A percentile compares a stretch with the other conserved stretches of the same genome.
phyloP scores from a whole-genome alignment of 495 filamentous ascomycete species.

The Aspergillus ostianus region DNA sequence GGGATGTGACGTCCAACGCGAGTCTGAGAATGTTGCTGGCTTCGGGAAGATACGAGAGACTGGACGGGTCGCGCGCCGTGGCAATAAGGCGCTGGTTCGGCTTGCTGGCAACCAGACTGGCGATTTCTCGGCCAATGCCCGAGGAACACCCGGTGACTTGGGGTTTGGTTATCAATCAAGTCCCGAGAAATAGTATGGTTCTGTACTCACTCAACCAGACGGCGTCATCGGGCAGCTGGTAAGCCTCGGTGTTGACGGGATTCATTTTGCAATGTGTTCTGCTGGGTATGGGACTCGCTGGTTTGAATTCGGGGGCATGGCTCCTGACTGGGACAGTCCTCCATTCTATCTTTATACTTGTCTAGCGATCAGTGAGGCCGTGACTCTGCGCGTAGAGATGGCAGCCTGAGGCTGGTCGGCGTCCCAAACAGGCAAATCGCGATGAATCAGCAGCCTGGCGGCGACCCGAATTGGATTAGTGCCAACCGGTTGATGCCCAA shows the following conservation, averaged over 20 bases:
- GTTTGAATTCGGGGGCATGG: no score
- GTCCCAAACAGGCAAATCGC: neutral
- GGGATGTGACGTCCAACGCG: constrained; percentile 42
- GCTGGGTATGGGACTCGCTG: neutral
- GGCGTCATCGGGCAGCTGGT: constrained; percentile 45
- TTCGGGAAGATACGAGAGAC: constrained; percentile 30
- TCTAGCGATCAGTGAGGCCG: no score
- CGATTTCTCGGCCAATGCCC: constrained; percentile 40
- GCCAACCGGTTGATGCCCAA: no score
- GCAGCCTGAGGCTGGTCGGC: neutral
- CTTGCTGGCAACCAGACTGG: constrained; percentile 29
- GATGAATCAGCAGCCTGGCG: neutral
- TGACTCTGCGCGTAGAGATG: no score
- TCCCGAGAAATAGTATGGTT: neutral
- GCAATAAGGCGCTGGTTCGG: constrained; percentile 43
- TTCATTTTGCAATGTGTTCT: constrained; percentile 5
- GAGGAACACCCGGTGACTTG: constrained; percentile 15
- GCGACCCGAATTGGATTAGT: neutral
- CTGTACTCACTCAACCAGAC: constrained; percentile 50
- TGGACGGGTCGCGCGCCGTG: constrained; percentile 33
- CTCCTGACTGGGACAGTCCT: no score
- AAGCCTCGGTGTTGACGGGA: constrained; percentile 32
- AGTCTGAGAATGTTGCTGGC: constrained; percentile 35
- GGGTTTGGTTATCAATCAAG: neutral
- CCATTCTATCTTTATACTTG: no score